Evolutionary conservation across 2,329 filamentous ascomycete genomes (phyloP), one percentile per base, ranked within the genome.

Genomic region (Cladosporium sp.): DNA sequence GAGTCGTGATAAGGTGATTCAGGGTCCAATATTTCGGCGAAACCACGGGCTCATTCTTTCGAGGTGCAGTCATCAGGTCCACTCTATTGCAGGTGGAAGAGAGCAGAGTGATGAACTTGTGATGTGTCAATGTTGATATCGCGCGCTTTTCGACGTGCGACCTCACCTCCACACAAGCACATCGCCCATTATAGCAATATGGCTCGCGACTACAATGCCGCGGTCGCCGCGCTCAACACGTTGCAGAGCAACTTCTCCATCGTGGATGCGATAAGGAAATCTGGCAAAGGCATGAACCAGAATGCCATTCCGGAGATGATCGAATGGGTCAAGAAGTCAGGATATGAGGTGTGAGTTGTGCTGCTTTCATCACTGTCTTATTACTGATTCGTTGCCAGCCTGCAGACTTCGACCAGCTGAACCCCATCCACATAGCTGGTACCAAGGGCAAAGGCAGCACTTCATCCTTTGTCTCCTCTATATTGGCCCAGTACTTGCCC

Each of bases 381-480:
- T 66, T 46, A 63, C 71, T 51, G 61, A 62, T 36, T 62, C 49
- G 7, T 5, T 34, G 32, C 16, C 54, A 89, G 86, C 86, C 88
- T 21, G 83, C 84, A 16, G 86, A 89, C 66, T 83, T 90, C 70
- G 81, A 88, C 68, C 78, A 75, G 11, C 74, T 90, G 67, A 89
- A 85, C 66, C 80, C 84, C 70, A 87, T 98, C 67, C 94, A 98
- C 76, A 88, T 98, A 54, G 91, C 94, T 1, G 94, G 94, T 14
- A 97, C 93, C 5, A 98, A 97, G 77, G 94, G 94, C 67, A 98
- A 97, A 77, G 93, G 93, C 48, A 95, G 91, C 2, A 93, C 92
- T 0, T 92, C 91, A 69, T 90, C 93, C 11, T 94, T 93, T 76
- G 86, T 92, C 23, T 92, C 92, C 16, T 89, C 89, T 2, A 91